Evolutionary conservation across 176 grass and related monocot genomes (phyloP).

Genomic region (Rhynchospora tenuis): DNA sequence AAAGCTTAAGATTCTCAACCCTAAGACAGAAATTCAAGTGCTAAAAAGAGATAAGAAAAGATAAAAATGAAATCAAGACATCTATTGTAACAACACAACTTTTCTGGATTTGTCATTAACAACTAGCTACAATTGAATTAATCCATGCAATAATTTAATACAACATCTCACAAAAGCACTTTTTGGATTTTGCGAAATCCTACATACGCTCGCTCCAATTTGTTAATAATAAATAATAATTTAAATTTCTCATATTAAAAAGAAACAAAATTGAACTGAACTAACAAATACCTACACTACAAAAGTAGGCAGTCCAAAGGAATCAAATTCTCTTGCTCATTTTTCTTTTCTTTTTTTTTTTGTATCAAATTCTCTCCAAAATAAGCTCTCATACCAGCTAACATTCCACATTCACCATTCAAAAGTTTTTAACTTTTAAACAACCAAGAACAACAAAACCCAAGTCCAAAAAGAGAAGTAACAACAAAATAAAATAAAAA

Average conservation of each 20-base stretch:
- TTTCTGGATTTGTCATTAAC: not conserved
- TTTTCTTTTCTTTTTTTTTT: not conserved
- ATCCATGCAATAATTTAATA: no score
- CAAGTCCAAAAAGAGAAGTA: not conserved
- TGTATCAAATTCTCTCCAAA: not conserved
- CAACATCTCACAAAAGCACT: no score
- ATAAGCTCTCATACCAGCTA: not conserved
- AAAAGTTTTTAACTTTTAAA: not conserved
- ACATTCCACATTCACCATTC: not conserved
- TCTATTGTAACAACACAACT: not conserved
- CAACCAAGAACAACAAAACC: conserved; percentile 7
- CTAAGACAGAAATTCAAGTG: not conserved
- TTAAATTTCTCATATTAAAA: no score
- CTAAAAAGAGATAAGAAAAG: not conserved
- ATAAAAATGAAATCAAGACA: not conserved
- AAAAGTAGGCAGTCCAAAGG: not conserved
- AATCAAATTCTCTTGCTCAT: not conserved
- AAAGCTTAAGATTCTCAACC: not conserved
- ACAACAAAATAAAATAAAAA: not conserved
- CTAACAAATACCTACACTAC: not conserved
- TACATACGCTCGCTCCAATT: no score
- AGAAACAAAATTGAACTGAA: not conserved
- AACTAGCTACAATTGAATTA: not conserved
- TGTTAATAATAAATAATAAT: no score
- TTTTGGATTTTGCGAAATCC: no score